Base-by-base conservation (phyloP, 2,329 filamentous ascomycete species). In the Aotearoamyces nothofagi region DNA sequence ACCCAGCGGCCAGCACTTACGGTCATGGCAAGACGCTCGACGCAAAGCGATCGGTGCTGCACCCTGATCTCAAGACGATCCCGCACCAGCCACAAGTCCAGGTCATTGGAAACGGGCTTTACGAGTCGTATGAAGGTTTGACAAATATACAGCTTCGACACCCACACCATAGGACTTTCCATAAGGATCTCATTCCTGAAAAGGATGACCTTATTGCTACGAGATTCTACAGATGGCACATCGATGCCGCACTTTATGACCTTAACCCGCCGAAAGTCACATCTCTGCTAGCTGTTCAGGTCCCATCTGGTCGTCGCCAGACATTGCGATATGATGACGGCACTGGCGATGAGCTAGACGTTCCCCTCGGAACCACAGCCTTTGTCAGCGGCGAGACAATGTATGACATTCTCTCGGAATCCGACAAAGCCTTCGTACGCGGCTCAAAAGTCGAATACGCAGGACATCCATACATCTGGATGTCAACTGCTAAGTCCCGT, bases 401-500 rank as follows among this genome's bases (percentile, higher is more conserved):
- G 69, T 83, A 72, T 51, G 66, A 79, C 27, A 46, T 63, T 9
- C 61, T 87, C 7, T 73, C 66, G 9, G 59, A 67, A 1, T 61
- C 63, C 24, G 76, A 83, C 43, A 67, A 80, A 49, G 61, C 63
- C 24, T 79, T 84, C 40, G 78, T 63, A 2, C 64, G 71, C 28
- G 67, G 60, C 4, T 76, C 75, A 12, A 68, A 61, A 33, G 65
- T 82, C 25, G 77, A 84, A 52, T 86, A 86, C 45, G 78, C 78
- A 0, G 63, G 79, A 3, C 79, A 86, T 41, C 79, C 79, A 4
- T 86, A 86, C 51, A 69, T 86, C 36, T 87, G 79, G 79, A 86
- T 86, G 76, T 71, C 64, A 33, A 49, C 58, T 14, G 75, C 78
- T 25, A 69, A 67, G 41, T 74, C 76, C 22, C 68, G 67, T 10